These are phyloP conservation scores for Boletus huronensis DNA, from an alignment of 768 basidiomycete species.

Conservation along the genomic window DNA sequence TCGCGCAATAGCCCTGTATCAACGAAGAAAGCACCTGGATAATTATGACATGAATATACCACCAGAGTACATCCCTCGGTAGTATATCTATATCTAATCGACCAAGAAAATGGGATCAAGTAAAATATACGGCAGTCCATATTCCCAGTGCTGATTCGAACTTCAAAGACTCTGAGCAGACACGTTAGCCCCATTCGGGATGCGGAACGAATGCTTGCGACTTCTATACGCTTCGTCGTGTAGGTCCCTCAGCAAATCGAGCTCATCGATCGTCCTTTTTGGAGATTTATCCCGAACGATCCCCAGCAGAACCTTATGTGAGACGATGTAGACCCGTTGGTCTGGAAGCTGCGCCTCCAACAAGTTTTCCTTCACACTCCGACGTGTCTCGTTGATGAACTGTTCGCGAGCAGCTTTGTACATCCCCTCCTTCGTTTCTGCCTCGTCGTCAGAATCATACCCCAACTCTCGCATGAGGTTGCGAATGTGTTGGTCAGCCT, in stretches of 20 bases:
- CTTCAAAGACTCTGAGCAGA: slow-evolving; percentile 16
- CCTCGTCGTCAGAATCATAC: slow-evolving; percentile 25
- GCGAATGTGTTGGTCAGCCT: slow-evolving; percentile 33
- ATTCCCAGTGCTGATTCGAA: not conserved
- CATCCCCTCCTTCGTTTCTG: slow-evolving; percentile 11
- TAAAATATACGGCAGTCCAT: not conserved
- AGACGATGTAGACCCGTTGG: slow-evolving; percentile 30
- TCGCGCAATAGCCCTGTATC: not conserved
- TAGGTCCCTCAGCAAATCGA: slow-evolving; percentile 27
- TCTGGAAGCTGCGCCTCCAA: slow-evolving; percentile 25
- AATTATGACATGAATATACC: too few species aligned
- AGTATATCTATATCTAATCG: too few species aligned
- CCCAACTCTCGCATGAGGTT: slow-evolving; percentile 27
- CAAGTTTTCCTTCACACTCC: slow-evolving; percentile 25
- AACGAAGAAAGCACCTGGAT: too few species aligned
- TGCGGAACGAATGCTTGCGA: slow-evolving; percentile 5
- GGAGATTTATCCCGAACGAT: slow-evolving; percentile 25
- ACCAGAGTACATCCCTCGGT: not conserved
- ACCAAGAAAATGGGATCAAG: not conserved
- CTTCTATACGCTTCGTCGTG: slow-evolving; percentile 15
- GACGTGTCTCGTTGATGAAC: slow-evolving; percentile 27
- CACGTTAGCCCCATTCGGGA: not conserved
- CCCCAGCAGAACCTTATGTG: slow-evolving; percentile 20
- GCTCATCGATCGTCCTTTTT: slow-evolving; percentile 25
- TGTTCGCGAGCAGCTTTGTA: slow-evolving; percentile 26